Evolutionary conservation across 2,329 filamentous ascomycete species (phyloP), one percentile per base, ranked within the genome.

Genomic region (Lachnellula occidentalis): DNA sequence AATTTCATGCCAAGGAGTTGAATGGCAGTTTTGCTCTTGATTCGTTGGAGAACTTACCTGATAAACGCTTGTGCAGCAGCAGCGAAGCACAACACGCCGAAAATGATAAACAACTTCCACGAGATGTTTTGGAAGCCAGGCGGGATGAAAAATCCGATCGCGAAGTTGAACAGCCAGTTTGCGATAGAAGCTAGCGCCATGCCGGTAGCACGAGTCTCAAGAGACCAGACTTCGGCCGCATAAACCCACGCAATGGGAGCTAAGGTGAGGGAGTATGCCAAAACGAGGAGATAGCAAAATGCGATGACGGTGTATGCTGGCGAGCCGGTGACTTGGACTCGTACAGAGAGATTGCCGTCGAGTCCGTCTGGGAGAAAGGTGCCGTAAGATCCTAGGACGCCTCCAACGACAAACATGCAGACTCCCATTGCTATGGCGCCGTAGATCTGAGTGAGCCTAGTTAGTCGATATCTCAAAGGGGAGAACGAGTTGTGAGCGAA

Each of bases 201-300:
- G 21, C 80, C 81, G 4, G 74, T 78, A 5, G 81, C 81, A 34
- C 82, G 76, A 1, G 79, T 81, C 56, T 81, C 78, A 6, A 84
- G 73, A 1, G 80, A 81, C 77, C 79, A 85, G 3, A 84, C 79
- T 67, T 87, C 84, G 15, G 81, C 79, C 0, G 80, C 79, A 61
- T 87, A 87, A 45, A 86, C 77, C 83, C 83, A 86, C 51, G 78
- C 80, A 3, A 84, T 79, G 0, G 82, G 82, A 0, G 81, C 83
- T 17, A 83, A 75, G 0, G 82, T 86, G n/a, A 85, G 72, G 1
- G 80, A 78, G 65, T 86, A 86, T 58, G 83, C 73, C 61, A 85
- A 76, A 63, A 85, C 80, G 55, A 86, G 76, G 15, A 86, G 74
- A 66, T 85, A 86, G 48, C 78, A 82, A 62, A 86, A 85, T 19